phyloP scores from a whole-genome alignment of 2,329 filamentous ascomycete genomes.

The Pseudogymnoascus sp. region DNA sequence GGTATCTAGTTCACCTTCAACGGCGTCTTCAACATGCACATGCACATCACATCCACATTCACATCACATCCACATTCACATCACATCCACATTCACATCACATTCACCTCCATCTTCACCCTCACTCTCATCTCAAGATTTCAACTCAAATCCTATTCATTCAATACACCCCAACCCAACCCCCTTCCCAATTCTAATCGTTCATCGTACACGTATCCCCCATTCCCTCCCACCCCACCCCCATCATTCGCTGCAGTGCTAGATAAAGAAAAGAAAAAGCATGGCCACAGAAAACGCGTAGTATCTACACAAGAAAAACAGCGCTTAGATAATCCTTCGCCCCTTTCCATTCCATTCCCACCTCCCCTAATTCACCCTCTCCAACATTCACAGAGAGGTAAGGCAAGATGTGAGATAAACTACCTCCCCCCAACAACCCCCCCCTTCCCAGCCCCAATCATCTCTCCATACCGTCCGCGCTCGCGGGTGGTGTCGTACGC shows the following conservation, averaged over 20 bases:
- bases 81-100: no score
- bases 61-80: no score
- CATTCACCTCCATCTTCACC: no score
- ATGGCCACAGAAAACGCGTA: neutral
- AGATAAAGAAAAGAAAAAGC: neutral
- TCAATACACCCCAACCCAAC: neutral
- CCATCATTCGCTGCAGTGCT: neutral
- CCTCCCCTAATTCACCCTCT: neutral
- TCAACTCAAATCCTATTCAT: neutral
- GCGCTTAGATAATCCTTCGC: neutral
- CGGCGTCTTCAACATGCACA: no score
- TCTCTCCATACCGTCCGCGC: conserved; percentile 89
- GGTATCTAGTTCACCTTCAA: no score
- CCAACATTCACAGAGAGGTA: neutral
- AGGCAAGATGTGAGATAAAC: neutral
- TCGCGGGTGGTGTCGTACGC: conserved; percentile 95
- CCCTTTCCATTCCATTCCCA: neutral
- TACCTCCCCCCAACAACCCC: neutral
- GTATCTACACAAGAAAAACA: neutral
- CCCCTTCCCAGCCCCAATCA: conserved; percentile 37
- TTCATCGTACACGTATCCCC: neutral
- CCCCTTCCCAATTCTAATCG: neutral
- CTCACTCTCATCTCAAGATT: neutral
- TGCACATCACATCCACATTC: no score
- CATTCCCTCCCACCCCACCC: neutral